A percentile compares a stretch with the other conserved stretches of the same genome.
Conservation (phyloP, 495 filamentous ascomycete genomes). For the Aspergillus wentii region DNA sequence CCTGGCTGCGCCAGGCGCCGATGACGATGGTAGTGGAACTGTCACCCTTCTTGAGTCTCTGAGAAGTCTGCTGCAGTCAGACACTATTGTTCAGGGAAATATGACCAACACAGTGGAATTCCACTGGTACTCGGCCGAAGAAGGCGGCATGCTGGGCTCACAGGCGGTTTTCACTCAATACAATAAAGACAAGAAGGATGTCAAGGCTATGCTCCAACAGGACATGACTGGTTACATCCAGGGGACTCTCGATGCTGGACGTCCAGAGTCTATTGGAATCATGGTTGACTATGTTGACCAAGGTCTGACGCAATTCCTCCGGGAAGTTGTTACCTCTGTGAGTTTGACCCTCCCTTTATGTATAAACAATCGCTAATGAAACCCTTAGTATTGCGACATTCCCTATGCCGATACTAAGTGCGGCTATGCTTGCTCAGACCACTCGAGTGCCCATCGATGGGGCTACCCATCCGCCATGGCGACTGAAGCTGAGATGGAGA, state of each 20-base stretch:
- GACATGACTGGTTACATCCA: constrained; percentile 96
- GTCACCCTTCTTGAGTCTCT: constrained; percentile 75
- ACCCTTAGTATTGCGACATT: constrained; percentile 75
- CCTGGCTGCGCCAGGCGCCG: constrained; percentile 69
- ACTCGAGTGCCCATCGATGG: constrained; percentile 92
- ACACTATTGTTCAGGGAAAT: constrained; percentile 47
- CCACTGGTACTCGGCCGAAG: constrained; percentile 92
- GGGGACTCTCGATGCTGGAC: constrained; percentile 75
- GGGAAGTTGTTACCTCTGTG: constrained; percentile 75
- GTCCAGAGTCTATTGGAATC: constrained; percentile 82
- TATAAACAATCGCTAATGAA: constrained; percentile 5
- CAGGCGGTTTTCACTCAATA: constrained; percentile 89
- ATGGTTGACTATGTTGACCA: constrained; percentile 90
- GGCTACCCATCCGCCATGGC: constrained; percentile 96
- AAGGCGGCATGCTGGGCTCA: constrained; percentile 80
- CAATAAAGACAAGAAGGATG: constrained; percentile 63
- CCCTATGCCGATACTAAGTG: constrained; percentile 89
- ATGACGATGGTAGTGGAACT: constrained; percentile 72
- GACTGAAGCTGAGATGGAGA: constrained; percentile 83
- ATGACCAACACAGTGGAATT: constrained; percentile 83
- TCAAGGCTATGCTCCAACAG: constrained; percentile 98
- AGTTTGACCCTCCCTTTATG: constrained; percentile 7
- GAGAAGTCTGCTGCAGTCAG: constrained; percentile 55
- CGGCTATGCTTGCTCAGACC: constrained; percentile 96
- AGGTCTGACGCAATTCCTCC: constrained; percentile 84